Conservation (phyloP, 2,329 filamentous ascomycete genomes). For the Neofusicoccum laricinum region DNA sequence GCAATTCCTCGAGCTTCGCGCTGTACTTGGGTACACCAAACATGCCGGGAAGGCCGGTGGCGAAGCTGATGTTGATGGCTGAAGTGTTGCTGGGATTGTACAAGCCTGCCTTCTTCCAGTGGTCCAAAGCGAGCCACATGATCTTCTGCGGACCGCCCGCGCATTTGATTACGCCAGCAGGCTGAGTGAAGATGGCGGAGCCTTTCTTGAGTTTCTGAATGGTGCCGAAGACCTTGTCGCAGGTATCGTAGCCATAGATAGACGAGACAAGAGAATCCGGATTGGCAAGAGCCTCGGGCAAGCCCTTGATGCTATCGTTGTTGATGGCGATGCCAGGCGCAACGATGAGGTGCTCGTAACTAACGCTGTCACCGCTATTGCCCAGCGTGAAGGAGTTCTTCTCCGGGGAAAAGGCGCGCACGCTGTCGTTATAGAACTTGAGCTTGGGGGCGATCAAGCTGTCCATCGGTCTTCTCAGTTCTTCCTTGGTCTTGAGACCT, state of each 20-base stretch:
- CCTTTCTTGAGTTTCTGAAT: slow-evolving; percentile 34
- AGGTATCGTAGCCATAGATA: slow-evolving; percentile 38
- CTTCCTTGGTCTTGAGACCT: slow-evolving; percentile 61
- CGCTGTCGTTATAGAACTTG: slow-evolving; percentile 56
- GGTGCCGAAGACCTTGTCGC: slow-evolving; percentile 35
- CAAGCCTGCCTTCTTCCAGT: slow-evolving; percentile 35
- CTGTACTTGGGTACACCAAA: slow-evolving; percentile 41
- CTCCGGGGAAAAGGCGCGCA: slow-evolving; percentile 53
- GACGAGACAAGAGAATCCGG: slow-evolving; percentile 33
- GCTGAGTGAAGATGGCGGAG: slow-evolving; percentile 38
- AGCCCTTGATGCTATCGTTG: slow-evolving; percentile 28
- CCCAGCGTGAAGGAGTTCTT: slow-evolving; percentile 56
- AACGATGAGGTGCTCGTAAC: slow-evolving; percentile 64
- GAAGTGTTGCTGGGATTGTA: slow-evolving; percentile 30
- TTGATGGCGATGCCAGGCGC: slow-evolving; percentile 46
- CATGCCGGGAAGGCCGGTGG: slow-evolving; percentile 39
- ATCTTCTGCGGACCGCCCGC: slow-evolving; percentile 41
- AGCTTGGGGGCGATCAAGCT: slow-evolving; percentile 58
- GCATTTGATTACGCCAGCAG: slow-evolving; percentile 39
- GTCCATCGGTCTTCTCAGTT: slow-evolving; percentile 52
- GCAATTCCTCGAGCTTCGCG: slow-evolving; percentile 33
- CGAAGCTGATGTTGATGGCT: slow-evolving; percentile 36
- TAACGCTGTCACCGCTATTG: slow-evolving; percentile 52
- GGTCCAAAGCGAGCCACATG: slow-evolving; percentile 42
- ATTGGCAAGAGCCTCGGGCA: slow-evolving; percentile 36